phyloP scores from a whole-genome alignment of 2,329 filamentous ascomycete species.

The Ophiostoma sp. region DNA sequence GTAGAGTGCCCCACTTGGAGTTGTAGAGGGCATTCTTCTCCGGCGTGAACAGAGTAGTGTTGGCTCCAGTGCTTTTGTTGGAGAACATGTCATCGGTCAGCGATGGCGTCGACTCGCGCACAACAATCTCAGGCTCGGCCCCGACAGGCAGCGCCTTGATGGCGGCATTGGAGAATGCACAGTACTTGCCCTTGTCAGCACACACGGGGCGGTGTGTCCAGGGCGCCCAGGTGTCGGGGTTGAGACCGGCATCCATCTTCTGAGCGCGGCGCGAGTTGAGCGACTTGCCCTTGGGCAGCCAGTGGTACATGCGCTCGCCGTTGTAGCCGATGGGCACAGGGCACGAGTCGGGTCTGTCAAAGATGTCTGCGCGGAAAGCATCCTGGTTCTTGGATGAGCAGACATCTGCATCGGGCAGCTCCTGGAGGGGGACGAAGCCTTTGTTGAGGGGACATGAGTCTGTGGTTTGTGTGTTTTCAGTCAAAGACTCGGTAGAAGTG shows the following conservation, averaged over 20 bases:
- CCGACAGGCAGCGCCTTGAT: conserved; percentile 23
- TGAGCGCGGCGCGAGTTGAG: neutral
- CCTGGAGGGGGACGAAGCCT: neutral
- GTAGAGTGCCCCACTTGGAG: conserved; percentile 1
- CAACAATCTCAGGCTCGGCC: neutral
- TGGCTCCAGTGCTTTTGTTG: neutral
- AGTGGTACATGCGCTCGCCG: conserved; percentile 20
- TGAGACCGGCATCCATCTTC: neutral
- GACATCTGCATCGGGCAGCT: neutral
- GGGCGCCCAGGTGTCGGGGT: conserved; percentile 26
- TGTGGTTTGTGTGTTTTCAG: neutral
- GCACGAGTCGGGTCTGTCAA: neutral
- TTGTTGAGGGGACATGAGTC: conserved; percentile 6
- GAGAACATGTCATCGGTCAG: neutral
- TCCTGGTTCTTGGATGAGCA: conserved; percentile 14
- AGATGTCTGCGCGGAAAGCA: neutral
- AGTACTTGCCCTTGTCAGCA: conserved; percentile 27
- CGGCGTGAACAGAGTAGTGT: neutral
- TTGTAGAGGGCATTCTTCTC: conserved; percentile 10
- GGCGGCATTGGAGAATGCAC: conserved; percentile 29
- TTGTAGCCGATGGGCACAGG: conserved; percentile 16
- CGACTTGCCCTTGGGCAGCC: neutral
- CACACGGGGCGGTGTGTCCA: conserved; percentile 32
- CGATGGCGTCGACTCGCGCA: neutral
- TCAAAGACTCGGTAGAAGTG: neutral